Conservation (phyloP, 2,329 filamentous ascomycete species). For the Apiospora koreana region DNA sequence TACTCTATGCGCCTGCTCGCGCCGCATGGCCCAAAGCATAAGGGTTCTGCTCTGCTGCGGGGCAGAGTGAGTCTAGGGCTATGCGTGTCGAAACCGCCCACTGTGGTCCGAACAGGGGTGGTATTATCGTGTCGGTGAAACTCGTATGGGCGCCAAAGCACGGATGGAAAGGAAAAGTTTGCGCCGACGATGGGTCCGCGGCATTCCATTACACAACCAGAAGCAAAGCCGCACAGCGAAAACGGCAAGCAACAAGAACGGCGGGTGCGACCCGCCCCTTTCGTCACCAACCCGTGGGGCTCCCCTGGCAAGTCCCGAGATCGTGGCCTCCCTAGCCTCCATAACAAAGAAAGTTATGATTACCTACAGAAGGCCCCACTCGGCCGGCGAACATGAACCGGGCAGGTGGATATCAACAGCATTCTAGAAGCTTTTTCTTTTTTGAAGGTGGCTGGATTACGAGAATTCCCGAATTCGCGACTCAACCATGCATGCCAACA, state of each 20-base stretch:
- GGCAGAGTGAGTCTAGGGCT: not conserved
- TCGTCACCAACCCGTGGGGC: not conserved
- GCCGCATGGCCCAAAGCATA: not conserved
- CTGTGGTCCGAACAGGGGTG: not conserved
- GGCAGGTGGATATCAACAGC: not conserved
- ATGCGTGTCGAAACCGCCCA: not conserved
- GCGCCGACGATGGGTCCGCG: not conserved
- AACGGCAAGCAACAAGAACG: not conserved
- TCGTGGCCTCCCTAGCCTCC: conserved; percentile 1
- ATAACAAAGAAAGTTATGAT: conserved; percentile 7
- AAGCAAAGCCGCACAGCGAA: not conserved
- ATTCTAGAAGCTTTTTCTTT: not conserved
- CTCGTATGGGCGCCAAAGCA: not conserved
- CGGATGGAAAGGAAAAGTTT: conserved; percentile 1
- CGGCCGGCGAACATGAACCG: not conserved
- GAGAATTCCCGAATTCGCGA: not conserved
- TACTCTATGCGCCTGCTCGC: not conserved
- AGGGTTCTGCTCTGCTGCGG: not conserved
- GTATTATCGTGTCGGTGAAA: not conserved
- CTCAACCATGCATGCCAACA: not conserved
- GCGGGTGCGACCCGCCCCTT: conserved; percentile 1
- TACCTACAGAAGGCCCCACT: not conserved
- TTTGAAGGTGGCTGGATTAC: not conserved
- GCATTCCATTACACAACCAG: conserved; percentile 6
- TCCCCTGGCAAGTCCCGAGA: not conserved